Base-by-base conservation (phyloP, 768 basidiomycete species). In the Leccinum subtestaceum region DNA sequence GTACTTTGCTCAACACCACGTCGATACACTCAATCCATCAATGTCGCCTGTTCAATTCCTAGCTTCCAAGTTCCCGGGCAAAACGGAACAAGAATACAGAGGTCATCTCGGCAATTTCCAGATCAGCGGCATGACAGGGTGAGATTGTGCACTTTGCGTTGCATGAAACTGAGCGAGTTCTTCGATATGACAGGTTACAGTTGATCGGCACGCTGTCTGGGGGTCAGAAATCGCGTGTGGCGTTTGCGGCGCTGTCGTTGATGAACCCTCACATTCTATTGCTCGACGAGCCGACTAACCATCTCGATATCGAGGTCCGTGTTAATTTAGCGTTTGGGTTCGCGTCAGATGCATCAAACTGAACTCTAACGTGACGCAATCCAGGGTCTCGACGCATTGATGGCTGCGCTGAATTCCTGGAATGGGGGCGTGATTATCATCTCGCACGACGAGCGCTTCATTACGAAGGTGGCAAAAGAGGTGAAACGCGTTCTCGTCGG, bases 251-350 rank as follows among this genome's bases (percentile, higher is more conserved):
- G 19, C 72, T 96, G 49, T 95, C 91, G 46, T 76, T 98, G 67
- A 89, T 89, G 72, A 84, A 84, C 56, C 97, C 97, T 8, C 97
- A 99, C 70, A 84, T 99, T 60, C 75, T 99, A 61, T 77, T 98
- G 62, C 83, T 99, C 55, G 97, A 99, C 73, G 97, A 99, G 88
- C 94, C 94, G 57, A 94, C 93, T 66, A 96, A 96, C 80, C 95
- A 96, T 75, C 78, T 95, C 69, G 95, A 96, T 89, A 93, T 95
- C 60, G 92, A 93, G 80, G 89, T 87, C 59, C 56, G 63, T 61
- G 13, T n/a, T 43, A 23, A 19, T 47, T 51, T 7, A n/a, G 12
- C 19, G 10, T 3, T n/a, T 40, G 8, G 38, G 12, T 13, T 21
- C 29, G 15, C 29, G 17, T 17, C n/a, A 9, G 12, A 25, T 40